Evolutionary conservation across 2,329 filamentous ascomycete genomes (phyloP), one percentile per base, ranked within the genome.

Genomic region (Fusarium nisikadoi): DNA sequence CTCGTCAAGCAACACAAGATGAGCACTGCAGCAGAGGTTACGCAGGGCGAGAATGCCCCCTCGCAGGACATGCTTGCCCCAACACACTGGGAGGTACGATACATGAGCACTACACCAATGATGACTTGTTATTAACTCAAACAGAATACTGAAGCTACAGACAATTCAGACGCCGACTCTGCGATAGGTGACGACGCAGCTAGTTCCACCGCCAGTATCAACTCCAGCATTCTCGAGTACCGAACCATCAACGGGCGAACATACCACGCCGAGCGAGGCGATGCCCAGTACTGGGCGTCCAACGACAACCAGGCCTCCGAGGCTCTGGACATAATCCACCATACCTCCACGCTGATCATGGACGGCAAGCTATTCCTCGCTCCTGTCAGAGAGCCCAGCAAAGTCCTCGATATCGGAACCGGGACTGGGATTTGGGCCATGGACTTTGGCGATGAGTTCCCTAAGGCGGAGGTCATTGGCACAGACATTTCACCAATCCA

Each of bases 401-500:
- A 72, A 11, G 68, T 70, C 3, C 71, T 73, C 1, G 71, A 74
- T 9, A 55, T 73, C 12, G 71, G 71, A 8, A 73, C 71, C 1
- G 71, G 71, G 7, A 74, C 71, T 2, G 71, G 71, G 0, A 73
- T 87, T 47, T 89, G 86, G 87, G 84, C 87, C 16, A 78, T 72
- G 73, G 88, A 89, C 66, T 78, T 82, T 56, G 78, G 82, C 70
- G 77, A 86, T 57, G 71, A 83, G n/a, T 84, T 84, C 39, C 86
- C 86, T 6, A 75, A 81, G 68, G 84, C 77, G 55, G 81, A 76
- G 80, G 86, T 79, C 6, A 82, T 83, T 29, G 88, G 88, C 45
- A 87, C 86, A 6, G 88, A 90, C 73, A 83, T 90, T 20, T 87
- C 85, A 14, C 86, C 88, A 2, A 87, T 89, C 13, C 88, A 90